phyloP scores from a whole-genome alignment of 2,329 filamentous ascomycete species.

The Ceratocystiopsis sp. region DNA sequence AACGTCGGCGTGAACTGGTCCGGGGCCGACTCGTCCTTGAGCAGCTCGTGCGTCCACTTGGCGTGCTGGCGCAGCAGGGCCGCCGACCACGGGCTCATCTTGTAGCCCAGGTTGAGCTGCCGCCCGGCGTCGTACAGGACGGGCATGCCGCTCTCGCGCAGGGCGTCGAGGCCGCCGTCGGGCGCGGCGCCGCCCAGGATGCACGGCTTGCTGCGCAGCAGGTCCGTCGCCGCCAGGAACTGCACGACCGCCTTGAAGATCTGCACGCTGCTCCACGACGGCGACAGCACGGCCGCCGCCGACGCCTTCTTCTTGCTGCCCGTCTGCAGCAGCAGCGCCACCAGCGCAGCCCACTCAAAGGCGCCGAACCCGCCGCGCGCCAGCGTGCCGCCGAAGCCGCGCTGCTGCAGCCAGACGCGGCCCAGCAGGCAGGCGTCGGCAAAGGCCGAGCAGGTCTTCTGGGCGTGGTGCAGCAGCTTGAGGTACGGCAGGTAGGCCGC shows the following conservation, averaged over 20 bases:
- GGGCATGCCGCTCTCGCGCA: slow-evolving; percentile 35
- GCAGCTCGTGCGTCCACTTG: slow-evolving; percentile 51
- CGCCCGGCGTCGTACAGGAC: slow-evolving; percentile 63
- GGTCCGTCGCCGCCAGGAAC: slow-evolving; percentile 57
- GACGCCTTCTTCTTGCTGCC: slow-evolving; percentile 40
- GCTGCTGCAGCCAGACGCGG: slow-evolving; percentile 74
- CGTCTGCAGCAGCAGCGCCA: slow-evolving; percentile 65
- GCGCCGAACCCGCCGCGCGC: slow-evolving; percentile 72
- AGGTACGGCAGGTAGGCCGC: slow-evolving; percentile 57
- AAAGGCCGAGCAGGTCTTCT: slow-evolving; percentile 55
- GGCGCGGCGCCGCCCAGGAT: slow-evolving; percentile 28
- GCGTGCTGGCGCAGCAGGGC: slow-evolving; percentile 57
- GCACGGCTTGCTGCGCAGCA: slow-evolving; percentile 47
- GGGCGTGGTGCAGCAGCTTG: slow-evolving; percentile 52
- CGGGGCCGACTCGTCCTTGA: slow-evolving; percentile 52
- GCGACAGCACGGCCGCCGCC: slow-evolving; percentile 43
- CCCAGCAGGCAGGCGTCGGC: slow-evolving; percentile 75
- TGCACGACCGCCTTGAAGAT: slow-evolving; percentile 91
- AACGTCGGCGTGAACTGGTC: slow-evolving; percentile 80
- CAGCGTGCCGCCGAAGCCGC: slow-evolving; percentile 58
- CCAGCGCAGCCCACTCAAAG: slow-evolving; percentile 75
- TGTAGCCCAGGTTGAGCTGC: slow-evolving; percentile 70
- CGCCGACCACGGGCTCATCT: slow-evolving; percentile 81
- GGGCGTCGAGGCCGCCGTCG: slow-evolving; percentile 15
- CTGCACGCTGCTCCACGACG: slow-evolving; percentile 76